Evolutionary conservation across 2,329 filamentous ascomycete species (phyloP), one percentile per base, ranked within the genome.

Genomic region (Lachnellula occidentalis): DNA sequence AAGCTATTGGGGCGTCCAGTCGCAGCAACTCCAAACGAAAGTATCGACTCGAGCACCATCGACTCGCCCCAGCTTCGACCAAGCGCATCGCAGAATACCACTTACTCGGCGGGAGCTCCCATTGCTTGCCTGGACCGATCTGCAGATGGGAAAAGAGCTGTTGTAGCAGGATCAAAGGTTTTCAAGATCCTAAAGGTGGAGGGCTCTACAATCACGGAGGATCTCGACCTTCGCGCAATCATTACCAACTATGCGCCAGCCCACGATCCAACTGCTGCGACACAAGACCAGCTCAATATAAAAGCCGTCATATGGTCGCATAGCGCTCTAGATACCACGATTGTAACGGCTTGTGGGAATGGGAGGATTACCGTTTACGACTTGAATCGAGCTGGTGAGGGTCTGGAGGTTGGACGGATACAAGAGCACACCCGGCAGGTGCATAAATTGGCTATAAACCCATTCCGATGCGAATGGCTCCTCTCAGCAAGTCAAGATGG

Each of bases 361-460:
- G 83, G 83, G 63, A 81, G 82, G 67, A 83, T 86, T 61, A 85
- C 85, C 57, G 74, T 80, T 56, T 86, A 86, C 63, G 81, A 86
- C 66, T 66, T 86, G 17, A 73, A 73, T 41, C 76, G 78, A 19
- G 63, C 80, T 9, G 69, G 72, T 2, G 67, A 69, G 24, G 70
- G 69, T 1, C 69, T 76, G 12, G 75, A 76, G 4, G 68, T 83
- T 49, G 80, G 80, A 39, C 78, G 77, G 34, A 76, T 83, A 34
- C 78, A 83, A 45, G 82, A 86, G 62, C 82, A 85, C 61, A 78
- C 79, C 45, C 77, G 83, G 3, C 82, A 86, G 70, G 76, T 86
- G 60, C 85, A 85, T 60, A 78, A 79, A 34, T 72, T 86, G 9
- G 82, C 83, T 59, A 78, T 85, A 58, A 85, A 82, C 58, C 83